Evolutionary conservation across 2,329 filamentous ascomycete genomes (phyloP).

Genomic region (Xylaria sp.): DNA sequence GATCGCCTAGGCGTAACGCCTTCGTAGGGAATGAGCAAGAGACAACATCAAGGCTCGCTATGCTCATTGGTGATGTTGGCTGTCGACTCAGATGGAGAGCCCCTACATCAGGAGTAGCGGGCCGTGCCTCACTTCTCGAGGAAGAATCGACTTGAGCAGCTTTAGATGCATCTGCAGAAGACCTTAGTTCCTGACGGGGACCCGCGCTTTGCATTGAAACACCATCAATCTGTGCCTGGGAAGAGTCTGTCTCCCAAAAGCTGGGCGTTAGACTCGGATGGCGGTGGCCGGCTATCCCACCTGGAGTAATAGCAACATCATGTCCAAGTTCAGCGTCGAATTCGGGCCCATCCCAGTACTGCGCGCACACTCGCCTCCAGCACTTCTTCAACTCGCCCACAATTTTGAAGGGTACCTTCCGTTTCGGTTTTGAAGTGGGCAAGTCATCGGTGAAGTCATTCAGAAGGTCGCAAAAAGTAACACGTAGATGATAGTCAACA

Average conservation of each 20-base stretch:
- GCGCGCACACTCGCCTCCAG: conserved; percentile 88
- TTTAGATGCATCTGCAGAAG: conserved; percentile 59
- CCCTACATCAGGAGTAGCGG: conserved; percentile 58
- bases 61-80: conserved; percentile 65
- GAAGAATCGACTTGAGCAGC: conserved; percentile 61
- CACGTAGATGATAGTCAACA: conserved; percentile 75
- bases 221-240: conserved; percentile 57
- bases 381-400: conserved; percentile 95
- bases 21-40: conserved; percentile 73
- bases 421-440: conserved; percentile 54
- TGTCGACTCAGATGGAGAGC: conserved; percentile 48
- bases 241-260: conserved; percentile 61
- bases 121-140: conserved; percentile 55
- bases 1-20: conserved; percentile 53
- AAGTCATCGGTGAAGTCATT: conserved; percentile 73
- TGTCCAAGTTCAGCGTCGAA: conserved; percentile 69
- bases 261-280: conserved; percentile 65
- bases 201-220: conserved; percentile 49
- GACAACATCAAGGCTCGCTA: conserved; percentile 68
- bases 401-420: conserved; percentile 78
- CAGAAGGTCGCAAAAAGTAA: conserved; percentile 81
- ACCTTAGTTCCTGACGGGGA: conserved; percentile 51
- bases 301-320: conserved; percentile 76
- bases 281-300: conserved; percentile 74
- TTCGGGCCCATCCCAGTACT: conserved; percentile 85